Evolutionary conservation across 2,329 filamentous ascomycete species (phyloP).

Genomic region (Beauveria australis): DNA sequence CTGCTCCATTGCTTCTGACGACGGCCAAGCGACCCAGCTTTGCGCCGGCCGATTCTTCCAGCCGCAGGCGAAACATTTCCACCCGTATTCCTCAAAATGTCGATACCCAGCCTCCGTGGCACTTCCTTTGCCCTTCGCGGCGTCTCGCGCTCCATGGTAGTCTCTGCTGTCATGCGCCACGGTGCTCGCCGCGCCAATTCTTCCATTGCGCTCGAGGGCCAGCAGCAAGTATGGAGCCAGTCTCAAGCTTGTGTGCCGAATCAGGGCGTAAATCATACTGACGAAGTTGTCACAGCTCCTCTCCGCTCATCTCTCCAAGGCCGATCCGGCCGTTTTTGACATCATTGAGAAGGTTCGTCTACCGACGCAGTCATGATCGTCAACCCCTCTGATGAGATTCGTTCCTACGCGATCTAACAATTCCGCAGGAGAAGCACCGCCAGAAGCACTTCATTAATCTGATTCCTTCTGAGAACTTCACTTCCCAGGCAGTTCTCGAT

Average conservation of each 20-base stretch:
- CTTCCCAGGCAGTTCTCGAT: constrained; percentile 85
- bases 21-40: neutral
- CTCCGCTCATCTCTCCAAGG: constrained; percentile 67
- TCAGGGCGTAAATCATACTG: neutral
- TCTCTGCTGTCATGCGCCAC: constrained; percentile 16
- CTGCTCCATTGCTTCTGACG: neutral
- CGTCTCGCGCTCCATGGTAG: constrained; percentile 25
- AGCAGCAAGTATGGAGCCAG: constrained; percentile 45
- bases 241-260: constrained; percentile 11
- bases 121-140: constrained; percentile 39
- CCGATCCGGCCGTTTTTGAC: constrained; percentile 77
- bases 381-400: neutral
- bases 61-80: neutral
- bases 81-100: constrained; percentile 29
- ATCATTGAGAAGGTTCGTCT: constrained; percentile 77
- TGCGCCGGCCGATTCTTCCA: neutral
- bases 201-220: constrained; percentile 43
- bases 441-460: constrained; percentile 99
- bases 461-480: constrained; percentile 93
- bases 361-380: neutral
- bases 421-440: constrained; percentile 73
- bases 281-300: constrained; percentile 53
- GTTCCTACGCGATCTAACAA: neutral
- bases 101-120: constrained; percentile 38
- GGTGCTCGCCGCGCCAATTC: constrained; percentile 33